Evolutionary conservation across 2,329 filamentous ascomycete genomes (phyloP), one percentile per base, ranked within the genome.

Genomic region (Phaeoacremonium minimum): DNA sequence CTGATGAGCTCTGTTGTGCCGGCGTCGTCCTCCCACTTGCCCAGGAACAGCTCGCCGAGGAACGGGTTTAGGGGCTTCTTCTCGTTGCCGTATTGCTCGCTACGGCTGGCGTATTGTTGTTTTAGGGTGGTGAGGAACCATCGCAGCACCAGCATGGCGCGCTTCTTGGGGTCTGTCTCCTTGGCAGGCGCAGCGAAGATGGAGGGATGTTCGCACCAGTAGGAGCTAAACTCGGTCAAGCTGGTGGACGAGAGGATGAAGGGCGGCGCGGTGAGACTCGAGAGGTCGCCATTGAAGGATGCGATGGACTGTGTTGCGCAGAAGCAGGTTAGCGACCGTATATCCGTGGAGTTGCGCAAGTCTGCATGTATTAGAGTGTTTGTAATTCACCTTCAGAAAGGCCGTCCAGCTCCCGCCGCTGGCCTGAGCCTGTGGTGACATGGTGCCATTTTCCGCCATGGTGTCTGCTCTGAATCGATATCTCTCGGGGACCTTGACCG

Each of bases 51-150:
- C 68, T 98, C 91, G 38, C 91, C 91, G 22, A 98, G 67, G 66
- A 98, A 97, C 0, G 93, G 93, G 57, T 98, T 97, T 41, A 98
- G 67, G 3, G 91, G 91, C 71, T 97, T 98, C 80, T 97, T 97
- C 72, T 96, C 91, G 55, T 88, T 93, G 33, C 88, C 89, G 46
- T 74, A 81, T 50, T 80, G 69, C 49, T 96, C 90, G 56, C 87
- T 94, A 41, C 76, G 73, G 53, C 71, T 79, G 40, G 77, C 77
- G 52, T 83, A 81, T 58, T 95, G 88, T 63, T 94, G 87, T 68
- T 93, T 95, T 35, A 97, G 72, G 4, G 90, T 95, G 53, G 82
- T 90, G 37, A 97, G 67, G 67, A 96, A 97, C 91, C 91, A 97
- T 63, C 91, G 94, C 51, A 96, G 69, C n/a, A 97, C 91, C 20